phyloP scores from a whole-genome alignment of 805 yeast species.

The Metschnikowia lachancei region DNA sequence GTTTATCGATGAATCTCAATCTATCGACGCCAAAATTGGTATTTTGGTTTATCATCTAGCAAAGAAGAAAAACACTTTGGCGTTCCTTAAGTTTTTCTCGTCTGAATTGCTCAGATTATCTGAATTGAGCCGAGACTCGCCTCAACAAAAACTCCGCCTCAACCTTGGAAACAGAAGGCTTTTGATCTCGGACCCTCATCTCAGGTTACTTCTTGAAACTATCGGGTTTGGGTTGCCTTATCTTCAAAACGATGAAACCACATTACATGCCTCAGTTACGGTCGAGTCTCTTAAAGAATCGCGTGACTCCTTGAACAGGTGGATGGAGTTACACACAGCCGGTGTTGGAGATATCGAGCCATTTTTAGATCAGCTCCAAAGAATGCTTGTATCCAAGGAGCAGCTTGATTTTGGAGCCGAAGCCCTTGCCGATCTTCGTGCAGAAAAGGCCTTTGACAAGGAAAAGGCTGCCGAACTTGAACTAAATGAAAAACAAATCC shows the following conservation, averaged over 20 bases:
- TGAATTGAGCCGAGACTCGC: slow-evolving; percentile 7
- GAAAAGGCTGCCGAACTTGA: slow-evolving; percentile 11
- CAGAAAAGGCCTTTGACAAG: slow-evolving; percentile 10
- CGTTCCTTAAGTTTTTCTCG: slow-evolving; percentile 44
- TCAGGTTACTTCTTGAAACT: slow-evolving; percentile 46
- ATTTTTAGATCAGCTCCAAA: slow-evolving; percentile 20
- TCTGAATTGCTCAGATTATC: slow-evolving; percentile 35
- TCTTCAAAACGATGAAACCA: slow-evolving; percentile 38
- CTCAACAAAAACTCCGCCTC: slow-evolving; percentile 11
- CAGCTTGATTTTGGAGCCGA: slow-evolving; percentile 17
- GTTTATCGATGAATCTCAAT: slow-evolving; percentile 29
- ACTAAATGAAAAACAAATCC: slow-evolving; percentile 6
- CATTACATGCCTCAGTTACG: slow-evolving; percentile 34
- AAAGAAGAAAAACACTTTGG: slow-evolving; percentile 36
- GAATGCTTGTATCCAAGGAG: slow-evolving; percentile 12
- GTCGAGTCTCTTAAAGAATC: slow-evolving; percentile 33
- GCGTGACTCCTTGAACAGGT: slow-evolving; percentile 40
- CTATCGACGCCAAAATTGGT: slow-evolving; percentile 48
- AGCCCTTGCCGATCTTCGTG: slow-evolving; percentile 12
- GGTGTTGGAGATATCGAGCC: slow-evolving; percentile 22
- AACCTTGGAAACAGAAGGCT: slow-evolving; percentile 23
- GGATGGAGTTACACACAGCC: slow-evolving; percentile 26
- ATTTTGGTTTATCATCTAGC: slow-evolving; percentile 47
- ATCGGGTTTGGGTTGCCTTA: slow-evolving; percentile 48
- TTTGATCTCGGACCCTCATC: slow-evolving; percentile 46